Base-by-base conservation (phyloP, 495 filamentous ascomycete species). In the Aspergillus ostianus region DNA sequence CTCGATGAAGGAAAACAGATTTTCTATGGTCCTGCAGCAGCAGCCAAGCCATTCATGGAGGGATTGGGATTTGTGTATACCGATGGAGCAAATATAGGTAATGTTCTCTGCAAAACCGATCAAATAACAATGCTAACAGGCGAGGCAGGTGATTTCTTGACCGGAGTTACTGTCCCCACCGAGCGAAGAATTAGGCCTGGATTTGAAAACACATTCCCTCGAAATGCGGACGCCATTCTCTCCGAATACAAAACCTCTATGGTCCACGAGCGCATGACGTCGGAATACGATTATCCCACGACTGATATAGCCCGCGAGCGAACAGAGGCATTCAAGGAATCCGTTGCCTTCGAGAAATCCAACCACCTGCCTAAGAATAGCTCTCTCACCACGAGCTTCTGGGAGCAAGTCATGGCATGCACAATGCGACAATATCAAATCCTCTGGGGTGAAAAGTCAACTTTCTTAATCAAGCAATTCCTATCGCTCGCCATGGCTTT, bases 31-130 rank as follows among this genome's bases (percentile, higher is more conserved):
- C 80, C 84, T 7, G 76, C 80, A 15, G 77, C 78, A 17, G 73
- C 85, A 54, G 88, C 88, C 0, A 77, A 79, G 26, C 80, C 82
- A 15, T 91, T 88, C 64, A 90, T 91, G 75, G 82, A 86, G 57
- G 78, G 82, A 2, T 70, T 88, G 0, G 88, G 88, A 10, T 90
- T 89, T 59, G 64, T 82, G 30, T 88, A 84, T 51, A 82, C 83
- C 0, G 81, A 87, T 3, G 77, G 90, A 12, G 83, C 84, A 41
- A 93, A 89, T 36, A 84, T 88, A 7, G 64, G 60, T 55, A 30
- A 26, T 53, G 13, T 26, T 21, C 7, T 18, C 44, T 59, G 2
- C 21, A 4, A 9, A 19, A 10, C 7, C 26, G 3, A 13, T 17
- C n/a, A 30, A 21, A 23, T n/a, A 29, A 0, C 4, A 50, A 13